Conservation (phyloP, 345 rosid species). For the Gossypium anomalum region DNA sequence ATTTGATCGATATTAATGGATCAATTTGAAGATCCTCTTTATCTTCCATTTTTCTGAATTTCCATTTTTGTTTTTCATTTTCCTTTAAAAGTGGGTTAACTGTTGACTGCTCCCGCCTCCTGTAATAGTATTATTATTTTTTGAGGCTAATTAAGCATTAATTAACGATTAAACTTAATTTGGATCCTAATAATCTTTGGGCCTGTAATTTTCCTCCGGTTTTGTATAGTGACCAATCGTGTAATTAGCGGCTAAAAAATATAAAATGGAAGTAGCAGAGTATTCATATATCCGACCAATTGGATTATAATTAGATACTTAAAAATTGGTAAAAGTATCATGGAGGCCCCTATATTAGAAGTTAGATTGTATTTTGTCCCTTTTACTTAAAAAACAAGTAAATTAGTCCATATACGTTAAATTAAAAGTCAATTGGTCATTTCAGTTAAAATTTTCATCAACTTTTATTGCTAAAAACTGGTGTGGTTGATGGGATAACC, state of each 20-base stretch:
- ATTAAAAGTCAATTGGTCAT: too few relatives aligned
- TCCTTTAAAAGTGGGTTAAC: background rate
- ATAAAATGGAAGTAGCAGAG: too few relatives aligned
- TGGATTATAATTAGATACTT: too few relatives aligned
- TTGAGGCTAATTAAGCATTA: background rate
- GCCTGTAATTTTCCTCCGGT: background rate
- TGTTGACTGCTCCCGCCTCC: constrained; percentile 1
- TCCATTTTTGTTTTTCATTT: background rate
- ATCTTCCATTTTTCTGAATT: background rate
- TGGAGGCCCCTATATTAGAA: too few relatives aligned
- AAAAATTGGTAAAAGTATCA: too few relatives aligned
- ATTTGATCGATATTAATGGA: background rate
- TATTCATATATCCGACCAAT: too few relatives aligned
- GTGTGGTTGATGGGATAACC: too few relatives aligned
- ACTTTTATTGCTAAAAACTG: too few relatives aligned
- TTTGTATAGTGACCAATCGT: background rate
- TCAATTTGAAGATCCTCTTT: background rate
- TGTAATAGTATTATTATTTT: too few relatives aligned
- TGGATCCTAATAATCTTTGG: background rate
- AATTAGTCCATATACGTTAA: too few relatives aligned
- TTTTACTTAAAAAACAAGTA: too few relatives aligned
- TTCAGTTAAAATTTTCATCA: too few relatives aligned
- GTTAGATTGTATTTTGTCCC: rapidly evolving
- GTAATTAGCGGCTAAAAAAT: background rate
- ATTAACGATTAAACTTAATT: background rate